These are phyloP conservation scores for Acanthamoeba rhysodes DNA, from an alignment of 208 protist genomes.

Conservation along the genomic window DNA sequence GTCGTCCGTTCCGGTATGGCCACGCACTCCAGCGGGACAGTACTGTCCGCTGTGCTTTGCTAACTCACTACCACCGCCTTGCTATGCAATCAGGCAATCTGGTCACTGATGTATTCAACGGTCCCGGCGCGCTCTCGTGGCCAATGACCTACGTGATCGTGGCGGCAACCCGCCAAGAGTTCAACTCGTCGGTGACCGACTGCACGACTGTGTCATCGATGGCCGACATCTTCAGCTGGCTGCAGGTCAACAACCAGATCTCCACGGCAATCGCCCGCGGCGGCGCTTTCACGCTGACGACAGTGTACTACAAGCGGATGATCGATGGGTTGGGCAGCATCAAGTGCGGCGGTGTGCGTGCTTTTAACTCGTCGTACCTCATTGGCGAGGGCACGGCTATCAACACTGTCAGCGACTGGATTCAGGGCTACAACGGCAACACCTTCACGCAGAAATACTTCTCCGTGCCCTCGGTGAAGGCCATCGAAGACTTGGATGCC, in stretches of 20 bases:
- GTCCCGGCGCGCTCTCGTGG: background rate
- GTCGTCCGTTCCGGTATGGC: background rate
- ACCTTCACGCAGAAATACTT: conserved; percentile 71
- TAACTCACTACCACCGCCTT: background rate
- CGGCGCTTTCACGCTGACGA: conserved; percentile 7
- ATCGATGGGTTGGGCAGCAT: conserved; percentile 54
- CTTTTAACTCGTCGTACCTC: conserved; percentile 40
- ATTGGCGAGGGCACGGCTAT: conserved; percentile 56
- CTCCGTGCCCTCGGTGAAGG: background rate
- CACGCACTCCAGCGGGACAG: too few species aligned
- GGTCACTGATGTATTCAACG: conserved; percentile 58
- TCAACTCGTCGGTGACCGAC: conserved; percentile 43
- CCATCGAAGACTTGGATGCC: conserved; percentile 20
- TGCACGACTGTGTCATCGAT: conserved; percentile 50
- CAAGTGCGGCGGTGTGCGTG: conserved; percentile 31
- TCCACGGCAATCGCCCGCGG: conserved; percentile 36
- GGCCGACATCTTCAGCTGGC: conserved; percentile 68
- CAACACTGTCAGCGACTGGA: conserved; percentile 59
- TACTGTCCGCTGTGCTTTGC: background rate
- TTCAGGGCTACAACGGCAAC: conserved; percentile 67
- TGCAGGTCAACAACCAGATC: conserved; percentile 71
- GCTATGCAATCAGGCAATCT: too few species aligned
- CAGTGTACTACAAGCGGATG: conserved; percentile 61
- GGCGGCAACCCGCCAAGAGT: background rate
- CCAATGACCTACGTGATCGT: conserved; percentile 49